phyloP scores from a whole-genome alignment of 176 grass and related monocot genomes.

The Hordeum marinum region DNA sequence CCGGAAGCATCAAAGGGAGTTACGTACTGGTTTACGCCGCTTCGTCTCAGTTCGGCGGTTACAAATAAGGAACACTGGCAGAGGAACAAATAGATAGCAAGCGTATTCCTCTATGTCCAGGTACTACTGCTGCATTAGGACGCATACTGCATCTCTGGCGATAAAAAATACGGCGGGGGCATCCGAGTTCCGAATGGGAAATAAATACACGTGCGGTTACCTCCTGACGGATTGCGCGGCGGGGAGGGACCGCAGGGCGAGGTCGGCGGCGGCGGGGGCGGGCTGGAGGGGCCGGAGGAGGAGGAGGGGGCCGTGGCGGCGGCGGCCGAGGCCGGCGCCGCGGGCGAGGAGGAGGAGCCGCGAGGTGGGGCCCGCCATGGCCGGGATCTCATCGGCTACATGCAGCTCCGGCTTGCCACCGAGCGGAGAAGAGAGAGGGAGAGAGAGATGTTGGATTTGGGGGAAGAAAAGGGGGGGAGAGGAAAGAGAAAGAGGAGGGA shows the following conservation, averaged over 20 bases:
- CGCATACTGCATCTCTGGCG: no score
- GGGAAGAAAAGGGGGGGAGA: background rate
- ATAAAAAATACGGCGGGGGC: background rate
- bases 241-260: background rate
- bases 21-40: background rate
- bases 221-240: background rate
- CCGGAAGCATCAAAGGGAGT: background rate
- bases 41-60: background rate
- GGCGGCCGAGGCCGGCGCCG: background rate
- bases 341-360: slow-evolving; percentile 30
- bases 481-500: background rate
- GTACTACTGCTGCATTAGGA: background rate
- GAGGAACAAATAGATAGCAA: background rate
- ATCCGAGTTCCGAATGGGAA: background rate
- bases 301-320: background rate
- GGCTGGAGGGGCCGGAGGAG: slow-evolving; percentile 11
- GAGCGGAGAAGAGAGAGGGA: background rate
- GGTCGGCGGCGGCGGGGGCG: background rate
- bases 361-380: slow-evolving; percentile 38
- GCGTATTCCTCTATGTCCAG: background rate
- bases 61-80: background rate
- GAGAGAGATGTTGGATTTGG: slow-evolving; percentile 1
- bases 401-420: background rate
- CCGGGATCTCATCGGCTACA: slow-evolving; percentile 41
- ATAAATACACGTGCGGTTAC: background rate